Conservation (phyloP, 1,284 basidiomycete species). For the Ceratobasidium sp. region DNA sequence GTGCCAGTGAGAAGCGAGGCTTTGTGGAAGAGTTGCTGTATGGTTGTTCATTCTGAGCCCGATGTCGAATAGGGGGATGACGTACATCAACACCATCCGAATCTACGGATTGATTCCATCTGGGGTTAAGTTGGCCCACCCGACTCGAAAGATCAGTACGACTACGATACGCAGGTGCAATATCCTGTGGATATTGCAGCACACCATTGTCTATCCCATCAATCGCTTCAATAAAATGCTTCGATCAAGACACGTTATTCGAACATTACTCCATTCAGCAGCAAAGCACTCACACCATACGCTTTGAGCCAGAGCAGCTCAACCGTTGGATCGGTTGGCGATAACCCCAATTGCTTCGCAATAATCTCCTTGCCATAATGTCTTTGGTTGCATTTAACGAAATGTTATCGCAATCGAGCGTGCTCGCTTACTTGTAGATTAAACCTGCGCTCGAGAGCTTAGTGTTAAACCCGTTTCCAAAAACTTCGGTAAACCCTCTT, state of each 20-base stretch:
- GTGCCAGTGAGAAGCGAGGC: slow-evolving; percentile 86
- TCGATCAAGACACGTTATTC: slow-evolving; percentile 1
- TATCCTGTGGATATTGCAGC: slow-evolving; percentile 71
- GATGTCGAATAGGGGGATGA: slow-evolving; percentile 40
- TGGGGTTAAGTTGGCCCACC: slow-evolving; percentile 83
- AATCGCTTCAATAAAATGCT: slow-evolving; percentile 94
- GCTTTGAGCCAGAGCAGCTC: slow-evolving; percentile 86
- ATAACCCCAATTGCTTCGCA: slow-evolving; percentile 66
- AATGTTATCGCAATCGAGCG: background rate
- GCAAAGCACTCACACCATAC: slow-evolving; percentile 67
- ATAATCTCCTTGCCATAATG: slow-evolving; percentile 95
- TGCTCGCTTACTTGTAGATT: slow-evolving; percentile 82
- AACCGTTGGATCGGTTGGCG: slow-evolving; percentile 69
- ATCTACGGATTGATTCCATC: slow-evolving; percentile 85
- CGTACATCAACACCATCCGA: slow-evolving; percentile 76
- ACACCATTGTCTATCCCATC: slow-evolving; percentile 98
- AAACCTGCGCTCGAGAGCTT: slow-evolving; percentile 95
- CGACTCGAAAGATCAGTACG: slow-evolving; percentile 85
- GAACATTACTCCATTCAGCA: background rate
- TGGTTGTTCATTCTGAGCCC: slow-evolving; percentile 2
- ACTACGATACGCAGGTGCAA: slow-evolving; percentile 73
- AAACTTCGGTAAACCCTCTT: slow-evolving; percentile 89
- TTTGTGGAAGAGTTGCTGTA: slow-evolving; percentile 75
- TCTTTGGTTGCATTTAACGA: slow-evolving; percentile 57
- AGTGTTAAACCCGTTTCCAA: slow-evolving; percentile 84